Evolutionary conservation across 148 eudicot species (phyloP), one percentile per base, ranked within the genome.

Genomic region (Heliamphora exappendiculata): DNA sequence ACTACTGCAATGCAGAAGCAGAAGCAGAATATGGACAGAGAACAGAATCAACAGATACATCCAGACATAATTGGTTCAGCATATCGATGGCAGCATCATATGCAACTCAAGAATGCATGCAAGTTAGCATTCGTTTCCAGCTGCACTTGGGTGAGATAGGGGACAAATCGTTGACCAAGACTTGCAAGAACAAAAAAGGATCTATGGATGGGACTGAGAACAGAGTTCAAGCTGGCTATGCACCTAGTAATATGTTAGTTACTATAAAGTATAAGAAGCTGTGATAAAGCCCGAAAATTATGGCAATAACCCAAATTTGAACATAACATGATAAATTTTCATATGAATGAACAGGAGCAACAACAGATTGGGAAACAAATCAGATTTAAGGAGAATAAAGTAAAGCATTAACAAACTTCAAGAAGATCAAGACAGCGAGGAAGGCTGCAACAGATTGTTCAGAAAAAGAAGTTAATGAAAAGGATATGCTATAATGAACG

Each of bases 1-100:
- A 26, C 53, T 42, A 44, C 53, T 66, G 50, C 70, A 66, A 44
- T 70, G 57, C 58, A 70, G 53, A 44, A 42, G 28, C 73, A 44
- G 50, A 41, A 41, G 37, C 20, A 44, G 55, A 24, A 72, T 34
- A n/a, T 70, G 9, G n/a, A 24, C 24, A 69, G 47, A 11, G 36
- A 49, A 29, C n/a, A n/a, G n/a, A n/a, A n/a, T n/a, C n/a, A n/a
- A 28, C 37, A 68, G 28, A 17, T 17, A 28, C 57, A 28, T 51
- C 44, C 57, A 22, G 53, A n/a, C 55, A 53, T 50, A 72, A 72
- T n/a, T 8, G 62, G 57, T 72, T 51, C 62, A 51, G 26, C 26
- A 34, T 16, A 16, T 19, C 51, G 28, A 2, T 22, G 28, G 72
- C 37, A 41, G 34, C 51, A 51, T 50, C 75, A 45, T 14, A 28